Base-by-base conservation (phyloP, 108 stramenopile genomes). In the Ochromonas danica region DNA sequence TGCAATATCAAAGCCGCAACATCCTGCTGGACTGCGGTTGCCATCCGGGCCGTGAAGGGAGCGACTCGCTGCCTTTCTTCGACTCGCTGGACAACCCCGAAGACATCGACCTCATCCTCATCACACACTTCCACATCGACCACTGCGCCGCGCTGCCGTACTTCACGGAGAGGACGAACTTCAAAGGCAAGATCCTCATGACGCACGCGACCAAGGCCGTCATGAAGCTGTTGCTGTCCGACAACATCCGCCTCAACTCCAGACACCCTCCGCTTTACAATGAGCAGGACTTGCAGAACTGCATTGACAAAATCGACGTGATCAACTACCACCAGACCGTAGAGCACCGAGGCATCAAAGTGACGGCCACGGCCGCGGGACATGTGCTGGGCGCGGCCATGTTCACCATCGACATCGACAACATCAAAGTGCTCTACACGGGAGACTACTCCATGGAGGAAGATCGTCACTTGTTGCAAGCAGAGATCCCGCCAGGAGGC, bases 331-430 rank as follows among this genome's bases (percentile, higher is more conserved):
- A 97, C 82, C 94, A 95, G 61, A 94, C 90, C 17, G 88, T 82
- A 43, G 83, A 84, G 36, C 88, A 95, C 61, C 87, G 91, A 51
- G 94, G 93, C 3, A 86, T 99, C 39, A 91, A 91, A 62, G 95
- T 98, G 88, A 91, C 95, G 85, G 94, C 95, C 61, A 88, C 96
- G 43, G 94, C 96, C 80, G 98, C 98, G 1, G 97, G 97, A 0
- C 98, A 99, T 81, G 98, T 99, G 27, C 87, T 99, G 28, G 98
- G 98, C 40, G 98, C 97, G 30, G 96, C 95, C 81, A 97, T 99
- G 97, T 98, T 91, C 78, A 92, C 90, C 78, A 81, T 99, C 77
- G 96, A 97, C 35, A 91, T 99, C 62, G 96, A 93, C 31, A 96
- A 95, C 61, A 83, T 96, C 31, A 88, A 89, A 3, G 83, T 99